Evolutionary conservation across 805 yeast genomes (phyloP).

Genomic region (Ogataea thermomethanolica): DNA sequence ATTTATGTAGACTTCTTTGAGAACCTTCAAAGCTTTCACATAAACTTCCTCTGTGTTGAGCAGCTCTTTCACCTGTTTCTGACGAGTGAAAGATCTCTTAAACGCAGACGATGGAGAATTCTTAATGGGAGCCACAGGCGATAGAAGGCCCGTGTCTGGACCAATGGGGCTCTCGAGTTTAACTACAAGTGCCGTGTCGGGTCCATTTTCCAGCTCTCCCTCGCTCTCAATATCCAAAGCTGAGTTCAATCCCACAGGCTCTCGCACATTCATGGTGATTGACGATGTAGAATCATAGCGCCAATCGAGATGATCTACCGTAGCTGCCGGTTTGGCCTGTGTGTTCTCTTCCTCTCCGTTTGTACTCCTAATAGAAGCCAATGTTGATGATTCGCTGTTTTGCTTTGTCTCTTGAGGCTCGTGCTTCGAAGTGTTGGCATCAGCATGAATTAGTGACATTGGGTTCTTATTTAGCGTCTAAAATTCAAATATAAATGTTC

Average conservation of each 20-base stretch:
- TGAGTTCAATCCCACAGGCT: slow-evolving; percentile 1
- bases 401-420: slow-evolving; percentile 1
- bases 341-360: slow-evolving; percentile 2
- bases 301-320: slow-evolving; percentile 2
- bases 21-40: slow-evolving; percentile 40
- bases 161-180: neutral
- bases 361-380: slow-evolving; percentile 4
- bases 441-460: slow-evolving; percentile 8
- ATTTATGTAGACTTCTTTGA: slow-evolving; percentile 42
- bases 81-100: slow-evolving; percentile 25
- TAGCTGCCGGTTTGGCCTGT: neutral
- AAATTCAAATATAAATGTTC: neutral
- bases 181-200: no score
- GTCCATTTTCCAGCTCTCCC: neutral
- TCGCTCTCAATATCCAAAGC: slow-evolving; percentile 1
- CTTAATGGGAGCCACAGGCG: slow-evolving; percentile 8
- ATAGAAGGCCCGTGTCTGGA: slow-evolving; percentile 14
- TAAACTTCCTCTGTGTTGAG: slow-evolving; percentile 47
- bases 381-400: slow-evolving; percentile 10
- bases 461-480: slow-evolving; percentile 1
- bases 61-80: slow-evolving; percentile 41
- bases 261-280: slow-evolving; percentile 6
- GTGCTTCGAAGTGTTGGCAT: slow-evolving; percentile 4
- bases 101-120: slow-evolving; percentile 15
- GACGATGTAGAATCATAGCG: slow-evolving; percentile 17